phyloP scores from a whole-genome alignment of 2,329 filamentous ascomycete genomes.

The Podosphaera xanthii region DNA sequence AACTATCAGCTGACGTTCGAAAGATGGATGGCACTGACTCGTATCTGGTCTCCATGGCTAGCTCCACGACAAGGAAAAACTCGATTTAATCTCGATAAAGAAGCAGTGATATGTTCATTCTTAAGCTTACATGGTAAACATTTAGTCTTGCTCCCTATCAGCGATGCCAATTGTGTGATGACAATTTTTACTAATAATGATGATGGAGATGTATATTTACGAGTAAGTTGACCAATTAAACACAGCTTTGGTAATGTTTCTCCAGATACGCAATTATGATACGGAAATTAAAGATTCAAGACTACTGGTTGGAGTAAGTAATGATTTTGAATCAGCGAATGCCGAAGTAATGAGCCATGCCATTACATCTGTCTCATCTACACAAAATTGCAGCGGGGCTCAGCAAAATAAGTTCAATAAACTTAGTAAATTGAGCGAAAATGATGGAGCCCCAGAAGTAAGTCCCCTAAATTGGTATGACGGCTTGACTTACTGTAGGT shows the following conservation, averaged over 20 bases:
- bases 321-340: constrained; percentile 51
- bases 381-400: constrained; percentile 20
- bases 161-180: constrained; percentile 46
- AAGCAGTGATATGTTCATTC: constrained; percentile 60
- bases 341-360: constrained; percentile 74
- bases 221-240: constrained; percentile 22
- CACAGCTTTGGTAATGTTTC: neutral
- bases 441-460: constrained; percentile 22
- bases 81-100: constrained; percentile 46
- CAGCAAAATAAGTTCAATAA: constrained; percentile 21
- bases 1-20: constrained; percentile 3
- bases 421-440: constrained; percentile 22
- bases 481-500: constrained; percentile 59
- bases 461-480: constrained; percentile 86
- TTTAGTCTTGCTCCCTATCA: constrained; percentile 57
- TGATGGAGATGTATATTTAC: constrained; percentile 42
- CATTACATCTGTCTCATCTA: constrained; percentile 34
- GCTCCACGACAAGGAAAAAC: constrained; percentile 63
- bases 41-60: constrained; percentile 65
- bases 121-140: constrained; percentile 47
- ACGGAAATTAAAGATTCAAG: constrained; percentile 28
- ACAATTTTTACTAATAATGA: constrained; percentile 43
- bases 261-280: constrained; percentile 45
- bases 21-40: constrained; percentile 63
- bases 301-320: constrained; percentile 47